Conservation (phyloP, 2,329 filamentous ascomycete species). For the Podosphaera fusca region DNA sequence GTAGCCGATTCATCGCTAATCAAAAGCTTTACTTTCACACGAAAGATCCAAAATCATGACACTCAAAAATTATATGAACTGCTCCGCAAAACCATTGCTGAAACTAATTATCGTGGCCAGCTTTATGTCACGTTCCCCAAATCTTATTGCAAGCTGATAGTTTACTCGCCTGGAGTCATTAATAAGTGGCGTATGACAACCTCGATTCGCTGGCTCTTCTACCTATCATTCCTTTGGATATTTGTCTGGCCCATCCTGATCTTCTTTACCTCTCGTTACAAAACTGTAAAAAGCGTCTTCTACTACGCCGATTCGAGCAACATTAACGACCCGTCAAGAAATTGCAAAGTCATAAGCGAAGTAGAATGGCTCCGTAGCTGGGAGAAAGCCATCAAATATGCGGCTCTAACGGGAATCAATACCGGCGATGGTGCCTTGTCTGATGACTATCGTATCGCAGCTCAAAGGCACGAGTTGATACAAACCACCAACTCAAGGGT, state of each 20-base stretch:
- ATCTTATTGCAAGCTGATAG: slow-evolving; percentile 30
- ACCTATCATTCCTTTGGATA: slow-evolving; percentile 42
- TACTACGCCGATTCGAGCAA: slow-evolving; percentile 9
- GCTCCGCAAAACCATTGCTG: slow-evolving; percentile 32
- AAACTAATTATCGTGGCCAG: slow-evolving; percentile 44
- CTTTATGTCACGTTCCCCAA: slow-evolving; percentile 35
- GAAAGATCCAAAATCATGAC: slow-evolving; percentile 37
- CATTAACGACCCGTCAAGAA: slow-evolving; percentile 5
- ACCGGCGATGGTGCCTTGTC: slow-evolving; percentile 26
- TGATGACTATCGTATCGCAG: slow-evolving; percentile 28
- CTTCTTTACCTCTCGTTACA: slow-evolving; percentile 42
- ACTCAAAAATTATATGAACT: slow-evolving; percentile 25
- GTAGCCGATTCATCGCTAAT: slow-evolving; percentile 32
- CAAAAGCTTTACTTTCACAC: slow-evolving; percentile 29
- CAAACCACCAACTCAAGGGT: too few relatives aligned
- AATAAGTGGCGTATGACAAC: slow-evolving; percentile 40
- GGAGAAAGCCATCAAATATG: slow-evolving; percentile 32
- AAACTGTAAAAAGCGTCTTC: slow-evolving; percentile 35
- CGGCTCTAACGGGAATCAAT: slow-evolving; percentile 28
- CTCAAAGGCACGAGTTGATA: slow-evolving; percentile 4
- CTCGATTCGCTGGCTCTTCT: slow-evolving; percentile 43
- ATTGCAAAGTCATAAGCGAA: slow-evolving; percentile 18
- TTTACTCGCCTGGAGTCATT: slow-evolving; percentile 37
- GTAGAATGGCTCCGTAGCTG: slow-evolving; percentile 39
- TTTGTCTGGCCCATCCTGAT: slow-evolving; percentile 49